Evolutionary conservation across 352 stramenopile species (phyloP).

Genomic region (Globisporangium acanthophoron): DNA sequence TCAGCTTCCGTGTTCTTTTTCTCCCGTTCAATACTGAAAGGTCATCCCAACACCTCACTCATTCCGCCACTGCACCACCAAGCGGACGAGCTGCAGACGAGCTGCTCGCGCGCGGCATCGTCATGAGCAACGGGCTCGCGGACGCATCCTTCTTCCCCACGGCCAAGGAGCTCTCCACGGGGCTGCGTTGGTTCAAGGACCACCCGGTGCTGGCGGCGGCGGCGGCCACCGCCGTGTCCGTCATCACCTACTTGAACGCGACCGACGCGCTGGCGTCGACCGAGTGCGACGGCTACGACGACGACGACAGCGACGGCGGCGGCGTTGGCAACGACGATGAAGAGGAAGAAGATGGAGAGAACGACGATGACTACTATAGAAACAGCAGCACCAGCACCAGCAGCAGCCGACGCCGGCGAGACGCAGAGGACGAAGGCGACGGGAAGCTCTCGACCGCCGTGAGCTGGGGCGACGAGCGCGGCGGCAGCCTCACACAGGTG

Average conservation of each 20-base stretch:
- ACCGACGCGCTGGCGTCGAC: slow-evolving; percentile 23
- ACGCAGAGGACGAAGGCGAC: slow-evolving; percentile 12
- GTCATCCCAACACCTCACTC: too few species aligned
- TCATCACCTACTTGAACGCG: slow-evolving; percentile 80
- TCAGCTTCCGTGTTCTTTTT: neutral
- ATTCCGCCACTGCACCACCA: too few species aligned
- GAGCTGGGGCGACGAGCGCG: slow-evolving; percentile 81
- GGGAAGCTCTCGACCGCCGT: slow-evolving; percentile 54
- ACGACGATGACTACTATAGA: neutral
- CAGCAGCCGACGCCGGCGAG: neutral
- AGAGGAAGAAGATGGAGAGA: neutral
- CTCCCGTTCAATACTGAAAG: too few species aligned
- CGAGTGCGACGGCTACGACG: slow-evolving; percentile 8
- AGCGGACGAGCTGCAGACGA: too few species aligned
- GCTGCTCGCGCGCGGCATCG: too few species aligned
- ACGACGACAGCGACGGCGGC: slow-evolving; percentile 3
- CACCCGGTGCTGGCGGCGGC: slow-evolving; percentile 75
- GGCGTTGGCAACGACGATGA: neutral
- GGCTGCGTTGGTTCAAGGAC: slow-evolving; percentile 83
- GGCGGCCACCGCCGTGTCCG: slow-evolving; percentile 72
- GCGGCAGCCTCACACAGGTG: slow-evolving; percentile 69
- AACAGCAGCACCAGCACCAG: slow-evolving; percentile 17
- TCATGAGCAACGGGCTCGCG: slow-evolving; percentile 33
- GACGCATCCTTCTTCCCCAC: slow-evolving; percentile 81
- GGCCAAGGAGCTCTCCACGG: slow-evolving; percentile 75